A percentile compares a stretch with the other conserved stretches of the same genome.
These are phyloP conservation scores for Nasturtium officinale DNA, from an alignment of 345 rosid genomes.

Conservation along the genomic window DNA sequence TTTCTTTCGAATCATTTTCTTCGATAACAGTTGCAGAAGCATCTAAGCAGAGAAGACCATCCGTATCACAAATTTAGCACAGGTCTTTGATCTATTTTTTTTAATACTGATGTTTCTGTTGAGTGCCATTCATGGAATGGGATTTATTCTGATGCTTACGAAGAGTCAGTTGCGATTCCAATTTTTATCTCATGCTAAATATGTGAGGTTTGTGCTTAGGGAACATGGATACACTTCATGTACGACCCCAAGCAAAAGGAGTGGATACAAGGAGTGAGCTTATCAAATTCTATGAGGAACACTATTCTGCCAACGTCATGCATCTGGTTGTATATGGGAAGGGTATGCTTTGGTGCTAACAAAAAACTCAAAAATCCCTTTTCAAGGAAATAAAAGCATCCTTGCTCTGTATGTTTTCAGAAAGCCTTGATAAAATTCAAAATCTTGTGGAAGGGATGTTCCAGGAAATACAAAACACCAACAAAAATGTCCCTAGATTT, in stretches of 20 bases:
- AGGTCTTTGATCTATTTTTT: conserved; percentile 49
- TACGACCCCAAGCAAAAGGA: conserved; percentile 78
- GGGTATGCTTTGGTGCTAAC: conserved; percentile 51
- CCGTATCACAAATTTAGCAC: conserved; percentile 94
- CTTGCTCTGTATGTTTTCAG: conserved; percentile 53
- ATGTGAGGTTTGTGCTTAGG: conserved; percentile 49
- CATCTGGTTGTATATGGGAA: conserved; percentile 81
- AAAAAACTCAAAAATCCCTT: not conserved
- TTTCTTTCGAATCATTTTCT: conserved; percentile 6
- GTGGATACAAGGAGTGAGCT: conserved; percentile 79
- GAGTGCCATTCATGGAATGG: not conserved
- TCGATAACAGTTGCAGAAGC: conserved; percentile 70
- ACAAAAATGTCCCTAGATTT: conserved; percentile 50
- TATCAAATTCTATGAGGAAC: conserved; percentile 73
- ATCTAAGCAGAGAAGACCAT: conserved; percentile 70
- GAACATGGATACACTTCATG: conserved; percentile 84
- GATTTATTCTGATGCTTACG: conserved; percentile 8
- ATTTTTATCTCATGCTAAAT: conserved; percentile 22
- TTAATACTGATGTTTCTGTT: not conserved
- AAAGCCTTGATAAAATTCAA: conserved; percentile 73
- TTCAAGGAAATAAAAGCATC: not conserved
- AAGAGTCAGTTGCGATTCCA: conserved; percentile 16
- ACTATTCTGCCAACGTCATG: conserved; percentile 94
- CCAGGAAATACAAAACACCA: conserved; percentile 64
- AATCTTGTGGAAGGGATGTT: conserved; percentile 65